These are phyloP conservation scores for Aspergillus sergii DNA, from an alignment of 2,329 filamentous ascomycete genomes.

Conservation along the genomic window DNA sequence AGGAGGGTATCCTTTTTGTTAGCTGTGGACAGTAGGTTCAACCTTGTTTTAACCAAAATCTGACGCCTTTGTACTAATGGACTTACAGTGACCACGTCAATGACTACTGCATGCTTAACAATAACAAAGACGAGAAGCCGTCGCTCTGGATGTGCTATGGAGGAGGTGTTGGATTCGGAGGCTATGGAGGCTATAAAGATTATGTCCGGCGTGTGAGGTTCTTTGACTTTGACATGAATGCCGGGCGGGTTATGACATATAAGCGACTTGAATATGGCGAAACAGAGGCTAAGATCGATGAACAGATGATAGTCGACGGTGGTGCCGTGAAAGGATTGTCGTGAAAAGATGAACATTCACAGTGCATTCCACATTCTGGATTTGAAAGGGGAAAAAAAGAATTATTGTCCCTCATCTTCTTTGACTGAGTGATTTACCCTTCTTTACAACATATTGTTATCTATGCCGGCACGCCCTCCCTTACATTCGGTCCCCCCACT, in stretches of 20 bases:
- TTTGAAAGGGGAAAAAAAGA: not conserved
- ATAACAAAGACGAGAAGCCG: conserved; percentile 58
- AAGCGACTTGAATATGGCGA: conserved; percentile 77
- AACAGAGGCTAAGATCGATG: conserved; percentile 55
- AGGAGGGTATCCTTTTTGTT: conserved; percentile 82
- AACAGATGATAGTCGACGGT: conserved; percentile 64
- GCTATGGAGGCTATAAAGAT: conserved; percentile 87
- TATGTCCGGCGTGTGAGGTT: conserved; percentile 83
- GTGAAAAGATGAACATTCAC: conserved; percentile 5
- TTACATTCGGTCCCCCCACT: not conserved
- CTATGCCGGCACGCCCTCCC: not conserved
- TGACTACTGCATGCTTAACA: conserved; percentile 83
- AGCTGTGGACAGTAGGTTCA: conserved; percentile 81
- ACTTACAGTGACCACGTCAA: conserved; percentile 80
- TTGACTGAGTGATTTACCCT: not conserved
- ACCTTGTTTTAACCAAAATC: not conserved
- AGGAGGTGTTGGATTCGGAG: conserved; percentile 87
- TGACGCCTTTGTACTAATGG: conserved; percentile 23
- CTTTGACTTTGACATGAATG: conserved; percentile 92
- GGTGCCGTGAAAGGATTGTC: conserved; percentile 52
- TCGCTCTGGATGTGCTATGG: conserved; percentile 98
- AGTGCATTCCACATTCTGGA: not conserved
- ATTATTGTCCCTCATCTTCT: not conserved
- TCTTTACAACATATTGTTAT: not conserved
- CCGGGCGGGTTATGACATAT: conserved; percentile 86